phyloP scores from a whole-genome alignment of 495 filamentous ascomycete genomes.

The Pseudoneurospora amorphoporcata region DNA sequence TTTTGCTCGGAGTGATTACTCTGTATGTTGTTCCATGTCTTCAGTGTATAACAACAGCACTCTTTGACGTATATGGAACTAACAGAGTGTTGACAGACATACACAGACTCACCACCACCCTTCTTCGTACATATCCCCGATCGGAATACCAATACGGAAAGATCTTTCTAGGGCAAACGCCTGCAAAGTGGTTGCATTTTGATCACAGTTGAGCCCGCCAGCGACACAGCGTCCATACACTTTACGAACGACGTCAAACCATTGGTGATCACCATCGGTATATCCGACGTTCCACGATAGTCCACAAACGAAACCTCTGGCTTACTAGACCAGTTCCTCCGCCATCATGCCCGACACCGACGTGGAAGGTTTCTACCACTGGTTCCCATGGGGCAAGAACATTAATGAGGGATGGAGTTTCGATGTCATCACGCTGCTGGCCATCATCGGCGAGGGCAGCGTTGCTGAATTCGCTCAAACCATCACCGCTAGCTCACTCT shows the following conservation, averaged over 20 bases:
- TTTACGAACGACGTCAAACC: neutral
- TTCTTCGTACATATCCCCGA: neutral
- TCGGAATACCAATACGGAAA: neutral
- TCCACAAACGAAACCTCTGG: neutral
- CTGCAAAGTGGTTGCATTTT: neutral
- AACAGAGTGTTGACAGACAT: neutral
- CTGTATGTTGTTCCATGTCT: neutral
- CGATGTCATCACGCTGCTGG: constrained; percentile 53
- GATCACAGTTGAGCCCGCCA: neutral
- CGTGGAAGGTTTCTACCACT: constrained; percentile 6
- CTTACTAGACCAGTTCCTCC: neutral
- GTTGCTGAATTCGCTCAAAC: constrained; percentile 47
- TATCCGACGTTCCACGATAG: neutral
- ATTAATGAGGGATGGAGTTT: constrained; percentile 40
- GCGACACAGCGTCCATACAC: neutral
- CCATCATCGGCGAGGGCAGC: constrained; percentile 51
- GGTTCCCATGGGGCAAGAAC: constrained; percentile 28
- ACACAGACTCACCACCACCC: neutral
- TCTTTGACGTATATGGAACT: neutral
- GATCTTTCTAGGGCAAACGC: neutral
- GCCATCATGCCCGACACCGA: constrained; percentile 13
- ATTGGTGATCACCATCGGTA: neutral
- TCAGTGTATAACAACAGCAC: neutral
- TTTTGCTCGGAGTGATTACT: neutral
- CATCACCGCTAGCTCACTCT: constrained; percentile 45